Base-by-base conservation (phyloP, 805 yeast genomes). In the Candida railenensis region DNA sequence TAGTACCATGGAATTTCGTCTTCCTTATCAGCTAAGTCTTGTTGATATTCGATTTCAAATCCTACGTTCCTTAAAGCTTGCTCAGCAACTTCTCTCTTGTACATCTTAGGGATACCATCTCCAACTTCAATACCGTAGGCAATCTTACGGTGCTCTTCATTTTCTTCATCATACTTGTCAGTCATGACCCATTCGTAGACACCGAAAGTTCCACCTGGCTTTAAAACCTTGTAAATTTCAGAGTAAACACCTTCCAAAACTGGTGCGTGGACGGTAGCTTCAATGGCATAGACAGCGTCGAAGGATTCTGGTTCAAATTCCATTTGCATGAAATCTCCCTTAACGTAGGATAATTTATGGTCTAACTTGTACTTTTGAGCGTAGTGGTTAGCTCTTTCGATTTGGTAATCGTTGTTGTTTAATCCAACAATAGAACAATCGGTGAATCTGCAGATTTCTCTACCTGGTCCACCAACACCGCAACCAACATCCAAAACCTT, bases 111-210 rank as follows among this genome's bases (percentile, higher is more conserved):
- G 59, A 94, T 94, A 73, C 99, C 99, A 66, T 94, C 97, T 64
- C 99, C 99, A 52, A 92, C 80, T 76, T 94, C 99, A 57, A 94
- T 94, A 66, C 97, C 98, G 70, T 92, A 92, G 28, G 96, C 94
- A 54, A 94, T 88, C 65, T 85, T 86, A 71, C 97, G 87, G 74
- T 94, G 99, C 68, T 83, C 91, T 57, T 82, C 81, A 69, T 89
- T 89, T 48, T 69, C 70, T 71, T 87, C 96, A 65, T 94, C 98
- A 66, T 89, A 94, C 42, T 73, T 77, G 60, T 90, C 96, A 51
- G 98, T 94, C 96, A 94, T 87, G 53, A 94, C 98, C 99, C 99
- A 94, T 73, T 94, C 99, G 74, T 94, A 94, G 44, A 94, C 98
- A 66, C 97, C 99, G 56, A 94, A 94, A 42, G 77, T 82, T 68